Evolutionary conservation across 2,329 filamentous ascomycete genomes (phyloP), one percentile per base, ranked within the genome.

Genomic region (Talaromyces sp.): DNA sequence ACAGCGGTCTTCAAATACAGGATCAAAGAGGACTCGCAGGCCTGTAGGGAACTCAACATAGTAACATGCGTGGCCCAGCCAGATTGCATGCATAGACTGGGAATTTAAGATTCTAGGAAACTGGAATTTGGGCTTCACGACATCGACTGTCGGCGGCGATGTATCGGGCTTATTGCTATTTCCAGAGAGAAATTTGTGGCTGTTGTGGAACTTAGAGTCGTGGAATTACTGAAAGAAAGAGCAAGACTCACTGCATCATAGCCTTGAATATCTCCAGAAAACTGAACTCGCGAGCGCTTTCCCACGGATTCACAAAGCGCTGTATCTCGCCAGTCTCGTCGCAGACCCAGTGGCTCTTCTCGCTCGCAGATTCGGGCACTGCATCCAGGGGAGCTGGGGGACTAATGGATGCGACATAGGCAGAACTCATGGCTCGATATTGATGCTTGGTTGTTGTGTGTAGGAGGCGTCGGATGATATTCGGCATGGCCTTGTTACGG

Each of bases 21-120:
- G 92, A 74, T 96, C 92, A 75, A 96, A 96, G 6, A 96, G 85
- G 15, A 94, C 91, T 66, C 92, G 88, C 64, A 96, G 81, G 1
- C 92, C 92, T 13, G 85, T 85, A 5, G 92, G 91, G 73, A 91
- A 96, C 76, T 96, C 92, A 72, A 94, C 85, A 72, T 91, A 92
- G 80, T 92, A 95, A 80, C 91, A 96, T 7, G 92, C 92, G 75
- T 96, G 93, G 56, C 93, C 93, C 5, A 96, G 87, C 92, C 92
- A 96, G 40, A 92, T 96, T 22, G 92, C 91, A 61, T 91, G 87
- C 36, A 67, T 19, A 45, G 66, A 54, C 34, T 56, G 54, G 3
- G 63, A 65, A 59, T 27, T 36, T 17, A 29, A 45, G 40, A 45
- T 66, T 53, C 66, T 66, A 36, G 64, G 64, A n/a, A 58, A 5